These are phyloP conservation scores for Amaranthus hypochondriacus DNA, from an alignment of 148 eudicot genomes.

Conservation along the genomic window DNA sequence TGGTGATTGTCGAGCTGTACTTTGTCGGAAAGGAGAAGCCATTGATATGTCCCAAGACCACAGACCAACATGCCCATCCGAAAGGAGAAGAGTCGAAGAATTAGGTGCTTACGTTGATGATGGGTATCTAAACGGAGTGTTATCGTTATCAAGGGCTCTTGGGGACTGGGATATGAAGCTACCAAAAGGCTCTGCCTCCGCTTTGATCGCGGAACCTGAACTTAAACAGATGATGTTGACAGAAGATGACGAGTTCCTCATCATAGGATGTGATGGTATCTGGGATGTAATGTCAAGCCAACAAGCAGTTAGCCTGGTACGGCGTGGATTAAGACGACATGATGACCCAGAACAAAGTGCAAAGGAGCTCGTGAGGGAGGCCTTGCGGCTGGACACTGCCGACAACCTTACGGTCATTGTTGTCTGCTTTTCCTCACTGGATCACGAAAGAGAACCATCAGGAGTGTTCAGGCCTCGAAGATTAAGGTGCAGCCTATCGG, in stretches of 20 bases:
- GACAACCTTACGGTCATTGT: constrained; percentile 74
- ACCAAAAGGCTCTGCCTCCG: constrained; percentile 58
- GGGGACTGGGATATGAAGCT: constrained; percentile 92
- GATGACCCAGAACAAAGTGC: constrained; percentile 76
- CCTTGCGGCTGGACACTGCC: constrained; percentile 54
- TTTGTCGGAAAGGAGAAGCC: constrained; percentile 77
- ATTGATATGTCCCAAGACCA: constrained; percentile 85
- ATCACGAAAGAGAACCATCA: constrained; percentile 29
- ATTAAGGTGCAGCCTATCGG: constrained; percentile 51
- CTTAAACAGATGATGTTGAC: constrained; percentile 49
- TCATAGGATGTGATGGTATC: constrained; percentile 80
- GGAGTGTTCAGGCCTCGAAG: constrained; percentile 30
- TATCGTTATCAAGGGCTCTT: constrained; percentile 67
- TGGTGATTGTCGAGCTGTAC: constrained; percentile 86
- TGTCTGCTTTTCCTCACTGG: constrained; percentile 50
- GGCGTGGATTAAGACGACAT: constrained; percentile 62
- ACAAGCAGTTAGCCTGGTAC: constrained; percentile 65
- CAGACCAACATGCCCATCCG: constrained; percentile 51
- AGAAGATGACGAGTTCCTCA: constrained; percentile 81
- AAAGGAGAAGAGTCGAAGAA: constrained; percentile 55
- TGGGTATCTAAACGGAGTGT: constrained; percentile 71
- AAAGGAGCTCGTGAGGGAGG: constrained; percentile 65
- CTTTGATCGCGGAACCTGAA: constrained; percentile 76
- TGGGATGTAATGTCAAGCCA: constrained; percentile 90
- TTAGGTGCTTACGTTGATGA: constrained; percentile 68